Evolutionary conservation across 768 basidiomycete genomes (phyloP).

Genomic region (Suillus spraguei): DNA sequence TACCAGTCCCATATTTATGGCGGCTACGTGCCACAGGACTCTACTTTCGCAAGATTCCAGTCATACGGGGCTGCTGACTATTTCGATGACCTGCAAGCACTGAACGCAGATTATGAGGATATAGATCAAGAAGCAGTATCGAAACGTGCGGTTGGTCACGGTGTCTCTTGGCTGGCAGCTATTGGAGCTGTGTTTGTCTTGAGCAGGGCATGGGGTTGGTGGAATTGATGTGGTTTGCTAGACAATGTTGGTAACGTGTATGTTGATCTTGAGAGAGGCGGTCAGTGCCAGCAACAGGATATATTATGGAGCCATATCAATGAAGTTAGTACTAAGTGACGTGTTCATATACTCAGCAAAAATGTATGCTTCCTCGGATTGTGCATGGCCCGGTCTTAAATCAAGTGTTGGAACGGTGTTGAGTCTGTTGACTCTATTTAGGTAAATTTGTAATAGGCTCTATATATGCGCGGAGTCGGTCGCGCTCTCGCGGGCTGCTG

Average conservation of each 20-base stretch:
- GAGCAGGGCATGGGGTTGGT: conserved; percentile 8
- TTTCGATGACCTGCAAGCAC: background rate
- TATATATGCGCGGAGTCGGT: background rate
- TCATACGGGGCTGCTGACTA: conserved; percentile 11
- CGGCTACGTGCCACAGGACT: conserved; percentile 12
- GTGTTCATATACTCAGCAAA: background rate
- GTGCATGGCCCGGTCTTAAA: background rate
- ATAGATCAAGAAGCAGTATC: background rate
- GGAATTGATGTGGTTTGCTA: background rate
- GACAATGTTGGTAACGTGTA: background rate
- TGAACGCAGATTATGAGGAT: background rate
- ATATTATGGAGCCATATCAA: background rate
- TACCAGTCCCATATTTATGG: conserved; percentile 16
- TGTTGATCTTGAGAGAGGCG: background rate
- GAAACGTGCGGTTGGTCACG: background rate
- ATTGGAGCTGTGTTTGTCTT: conserved; percentile 5
- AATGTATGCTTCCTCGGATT: background rate
- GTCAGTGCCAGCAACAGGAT: background rate
- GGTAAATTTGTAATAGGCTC: background rate
- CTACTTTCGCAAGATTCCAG: conserved; percentile 11
- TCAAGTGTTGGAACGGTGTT: background rate
- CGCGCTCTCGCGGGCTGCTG: background rate
- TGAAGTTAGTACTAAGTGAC: no score
- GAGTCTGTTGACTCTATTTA: background rate
- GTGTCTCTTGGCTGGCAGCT: conserved; percentile 2